phyloP scores from a whole-genome alignment of 139 green algal species.

The Protoeuglena noctilucae region DNA sequence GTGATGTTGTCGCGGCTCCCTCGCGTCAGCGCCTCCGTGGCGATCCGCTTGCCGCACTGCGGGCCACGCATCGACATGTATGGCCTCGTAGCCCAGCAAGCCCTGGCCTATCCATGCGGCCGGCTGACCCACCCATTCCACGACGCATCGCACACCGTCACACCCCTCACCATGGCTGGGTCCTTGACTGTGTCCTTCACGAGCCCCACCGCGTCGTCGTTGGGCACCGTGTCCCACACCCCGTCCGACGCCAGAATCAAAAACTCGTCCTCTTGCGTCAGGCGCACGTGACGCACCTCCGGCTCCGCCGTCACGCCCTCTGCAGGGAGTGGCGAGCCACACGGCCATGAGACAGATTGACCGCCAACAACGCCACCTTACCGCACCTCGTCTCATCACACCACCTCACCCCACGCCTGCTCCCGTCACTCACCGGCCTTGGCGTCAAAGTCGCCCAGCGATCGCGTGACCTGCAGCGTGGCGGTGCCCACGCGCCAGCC shows the following conservation, averaged over 20 bases:
- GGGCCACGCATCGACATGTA: too few relatives aligned
- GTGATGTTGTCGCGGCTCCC: conserved; percentile 66
- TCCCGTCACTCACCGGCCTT: conserved; percentile 23
- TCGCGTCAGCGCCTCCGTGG: conserved; percentile 49
- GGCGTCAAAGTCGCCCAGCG: conserved; percentile 68
- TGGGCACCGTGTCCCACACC: conserved; percentile 66
- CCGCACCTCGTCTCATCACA: too few relatives aligned
- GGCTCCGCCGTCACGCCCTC: conserved; percentile 48
- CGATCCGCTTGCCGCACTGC: conserved; percentile 52
- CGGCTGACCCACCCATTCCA: not conserved
- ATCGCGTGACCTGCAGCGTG: conserved; percentile 55
- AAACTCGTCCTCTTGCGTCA: conserved; percentile 51
- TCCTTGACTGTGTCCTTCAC: conserved; percentile 70
- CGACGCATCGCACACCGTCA: not conserved
- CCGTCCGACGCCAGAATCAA: conserved; percentile 72
- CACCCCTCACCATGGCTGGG: conserved; percentile 26
- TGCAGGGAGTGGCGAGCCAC: too few relatives aligned
- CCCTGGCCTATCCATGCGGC: too few relatives aligned
- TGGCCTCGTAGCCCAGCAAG: too few relatives aligned
- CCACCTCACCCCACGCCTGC: too few relatives aligned
- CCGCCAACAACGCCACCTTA: too few relatives aligned
- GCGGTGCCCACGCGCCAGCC: conserved; percentile 52
- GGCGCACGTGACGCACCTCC: conserved; percentile 34
- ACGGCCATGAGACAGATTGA: too few relatives aligned
- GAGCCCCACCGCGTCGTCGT: conserved; percentile 49